phyloP scores from a whole-genome alignment of 148 eudicot genomes.

The Rhododendron ovatum region DNA sequence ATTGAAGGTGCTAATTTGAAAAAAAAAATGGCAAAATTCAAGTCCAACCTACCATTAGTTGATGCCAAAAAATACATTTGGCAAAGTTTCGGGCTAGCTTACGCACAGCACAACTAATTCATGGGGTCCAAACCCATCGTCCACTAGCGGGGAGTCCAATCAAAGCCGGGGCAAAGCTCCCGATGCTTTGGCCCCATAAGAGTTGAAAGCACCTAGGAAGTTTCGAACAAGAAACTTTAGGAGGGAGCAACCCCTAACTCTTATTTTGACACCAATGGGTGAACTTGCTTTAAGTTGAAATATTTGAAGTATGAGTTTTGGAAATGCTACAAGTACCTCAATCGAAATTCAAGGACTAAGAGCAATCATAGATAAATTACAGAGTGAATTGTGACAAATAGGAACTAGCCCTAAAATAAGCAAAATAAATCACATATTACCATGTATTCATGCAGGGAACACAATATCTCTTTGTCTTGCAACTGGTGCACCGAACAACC shows the following conservation, averaged over 20 bases:
- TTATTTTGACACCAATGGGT: neutral
- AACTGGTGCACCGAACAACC: constrained; percentile 40
- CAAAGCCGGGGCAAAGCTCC: neutral
- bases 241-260: neutral
- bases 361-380: neutral
- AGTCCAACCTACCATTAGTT: neutral
- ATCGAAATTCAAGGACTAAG: neutral
- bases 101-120: neutral
- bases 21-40: neutral
- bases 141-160: neutral
- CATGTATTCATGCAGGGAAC: constrained; percentile 31
- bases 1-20: neutral
- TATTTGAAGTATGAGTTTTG: neutral
- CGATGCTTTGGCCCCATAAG: neutral
- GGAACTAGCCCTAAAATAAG: neutral
- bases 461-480: constrained; percentile 39
- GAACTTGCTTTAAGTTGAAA: neutral
- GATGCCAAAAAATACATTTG: neutral
- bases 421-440: constrained; percentile 8
- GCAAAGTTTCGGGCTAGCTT: neutral
- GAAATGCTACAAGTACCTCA: neutral
- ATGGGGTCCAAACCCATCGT: neutral
- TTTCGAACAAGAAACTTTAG: neutral
- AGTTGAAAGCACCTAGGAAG: neutral
- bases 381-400: neutral